These are phyloP conservation scores for Sequoia sempervirens DNA, from an alignment of 75 land plant species.

Conservation along the genomic window DNA sequence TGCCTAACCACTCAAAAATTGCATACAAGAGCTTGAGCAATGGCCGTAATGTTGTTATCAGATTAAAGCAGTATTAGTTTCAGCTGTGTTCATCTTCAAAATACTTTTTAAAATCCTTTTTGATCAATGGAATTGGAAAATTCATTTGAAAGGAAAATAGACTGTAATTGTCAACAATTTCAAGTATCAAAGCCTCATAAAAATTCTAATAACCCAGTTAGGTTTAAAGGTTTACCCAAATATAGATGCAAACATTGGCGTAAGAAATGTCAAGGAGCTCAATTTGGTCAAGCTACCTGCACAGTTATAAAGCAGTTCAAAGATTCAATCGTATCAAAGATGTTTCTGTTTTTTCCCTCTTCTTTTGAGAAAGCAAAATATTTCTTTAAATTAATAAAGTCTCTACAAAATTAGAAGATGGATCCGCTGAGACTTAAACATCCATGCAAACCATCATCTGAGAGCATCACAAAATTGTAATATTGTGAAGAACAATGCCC, in stretches of 20 bases:
- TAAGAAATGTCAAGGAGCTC: conserved; percentile 94
- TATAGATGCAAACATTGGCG: conserved; percentile 97
- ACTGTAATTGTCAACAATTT: not conserved
- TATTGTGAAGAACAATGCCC: no score
- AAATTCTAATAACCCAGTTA: not conserved
- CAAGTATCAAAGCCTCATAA: not conserved
- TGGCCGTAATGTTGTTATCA: not conserved
- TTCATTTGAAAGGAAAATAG: not conserved
- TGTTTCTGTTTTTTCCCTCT: not conserved
- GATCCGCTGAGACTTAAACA: not conserved
- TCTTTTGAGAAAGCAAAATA: not conserved
- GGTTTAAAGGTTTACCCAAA: conserved; percentile 73
- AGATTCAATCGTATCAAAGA: not conserved
- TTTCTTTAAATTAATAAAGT: not conserved
- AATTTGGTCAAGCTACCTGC: conserved; percentile 93
- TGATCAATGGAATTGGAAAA: not conserved
- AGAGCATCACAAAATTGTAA: no score
- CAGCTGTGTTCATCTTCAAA: not conserved
- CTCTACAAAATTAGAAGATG: not conserved
- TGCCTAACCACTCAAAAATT: not conserved
- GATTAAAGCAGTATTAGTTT: not conserved
- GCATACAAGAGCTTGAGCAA: not conserved
- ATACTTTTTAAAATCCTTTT: not conserved
- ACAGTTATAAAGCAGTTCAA: conserved; percentile 4
- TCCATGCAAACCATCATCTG: no score